Percentiles rank a stretch among this genome's conserved stretches.
Evolutionary conservation across 2,329 filamentous ascomycete species (phyloP).

Genomic region (Fonsecaea multimorphosa): DNA sequence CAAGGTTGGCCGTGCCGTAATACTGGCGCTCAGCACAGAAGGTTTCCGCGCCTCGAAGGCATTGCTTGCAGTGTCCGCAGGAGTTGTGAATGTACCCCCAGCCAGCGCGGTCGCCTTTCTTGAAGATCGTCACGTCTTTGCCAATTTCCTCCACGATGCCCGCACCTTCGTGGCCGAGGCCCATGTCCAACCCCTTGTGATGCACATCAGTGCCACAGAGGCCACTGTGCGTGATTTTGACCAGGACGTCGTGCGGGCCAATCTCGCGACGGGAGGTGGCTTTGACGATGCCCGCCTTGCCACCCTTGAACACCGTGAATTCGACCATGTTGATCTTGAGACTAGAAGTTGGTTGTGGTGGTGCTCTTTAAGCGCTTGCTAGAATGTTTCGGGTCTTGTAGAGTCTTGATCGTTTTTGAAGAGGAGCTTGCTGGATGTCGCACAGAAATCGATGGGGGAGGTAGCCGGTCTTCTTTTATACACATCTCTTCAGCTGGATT

Average conservation of each 20-base stretch:
- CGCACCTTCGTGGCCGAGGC: conserved; percentile 41
- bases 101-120: conserved; percentile 51
- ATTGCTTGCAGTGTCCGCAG: conserved; percentile 49
- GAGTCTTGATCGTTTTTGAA: not conserved
- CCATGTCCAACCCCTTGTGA: conserved; percentile 28
- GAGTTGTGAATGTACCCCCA: conserved; percentile 49
- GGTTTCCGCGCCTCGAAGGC: conserved; percentile 30
- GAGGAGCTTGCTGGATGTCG: not conserved
- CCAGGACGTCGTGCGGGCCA: conserved; percentile 62
- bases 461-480: not conserved
- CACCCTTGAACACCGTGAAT: conserved; percentile 70
- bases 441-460: not conserved
- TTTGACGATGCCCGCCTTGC: conserved; percentile 63
- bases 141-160: conserved; percentile 39
- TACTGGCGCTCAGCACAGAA: conserved; percentile 35
- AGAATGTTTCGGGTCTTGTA: not conserved
- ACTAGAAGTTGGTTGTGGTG: no score
- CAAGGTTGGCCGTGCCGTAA: conserved; percentile 45
- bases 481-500: not conserved
- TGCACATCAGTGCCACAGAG: conserved; percentile 67
- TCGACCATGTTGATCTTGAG: conserved; percentile 37
- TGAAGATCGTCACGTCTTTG: conserved; percentile 42
- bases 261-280: conserved; percentile 55
- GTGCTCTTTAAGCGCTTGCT: not conserved
- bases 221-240: conserved; percentile 70